Evolutionary conservation across 2,329 filamentous ascomycete species (phyloP).

Genomic region (Ceratocystis ficicola): DNA sequence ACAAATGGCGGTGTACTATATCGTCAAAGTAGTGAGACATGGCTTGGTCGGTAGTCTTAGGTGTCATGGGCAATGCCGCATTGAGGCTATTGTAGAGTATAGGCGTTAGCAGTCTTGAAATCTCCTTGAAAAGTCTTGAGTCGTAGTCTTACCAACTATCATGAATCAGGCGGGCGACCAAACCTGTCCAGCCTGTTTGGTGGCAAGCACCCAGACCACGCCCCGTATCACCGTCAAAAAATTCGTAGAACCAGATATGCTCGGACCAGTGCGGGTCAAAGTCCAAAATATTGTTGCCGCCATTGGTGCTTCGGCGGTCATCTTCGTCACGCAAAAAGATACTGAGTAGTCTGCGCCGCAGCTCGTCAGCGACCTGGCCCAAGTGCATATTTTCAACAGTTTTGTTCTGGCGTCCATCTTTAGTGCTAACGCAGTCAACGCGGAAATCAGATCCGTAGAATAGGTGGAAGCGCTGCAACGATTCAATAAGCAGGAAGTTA

Average conservation of each 20-base stretch:
- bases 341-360: conserved; percentile 89
- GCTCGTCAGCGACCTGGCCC: conserved; percentile 84
- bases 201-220: conserved; percentile 84
- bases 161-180: conserved; percentile 94
- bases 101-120: background rate
- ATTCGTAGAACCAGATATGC: conserved; percentile 90
- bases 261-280: conserved; percentile 91
- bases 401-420: background rate
- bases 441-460: conserved; percentile 84
- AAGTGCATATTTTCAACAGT: conserved; percentile 64
- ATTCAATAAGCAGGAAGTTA: conserved; percentile 89
- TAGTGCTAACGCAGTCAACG: conserved; percentile 62
- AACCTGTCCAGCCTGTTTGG: conserved; percentile 91
- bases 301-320: conserved; percentile 79
- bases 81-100: conserved; percentile 47
- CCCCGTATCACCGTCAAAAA: conserved; percentile 86
- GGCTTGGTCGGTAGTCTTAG: conserved; percentile 68
- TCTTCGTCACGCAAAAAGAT: conserved; percentile 75
- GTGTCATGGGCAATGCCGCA: conserved; percentile 84
- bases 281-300: conserved; percentile 71
- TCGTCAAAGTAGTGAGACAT: conserved; percentile 96
- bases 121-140: background rate
- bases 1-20: conserved; percentile 46
- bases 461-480: conserved; percentile 87
- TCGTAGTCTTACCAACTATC: conserved; percentile 68